Evolutionary conservation across 2,329 filamentous ascomycete species (phyloP).

Genomic region (Neonectria magnoliae): DNA sequence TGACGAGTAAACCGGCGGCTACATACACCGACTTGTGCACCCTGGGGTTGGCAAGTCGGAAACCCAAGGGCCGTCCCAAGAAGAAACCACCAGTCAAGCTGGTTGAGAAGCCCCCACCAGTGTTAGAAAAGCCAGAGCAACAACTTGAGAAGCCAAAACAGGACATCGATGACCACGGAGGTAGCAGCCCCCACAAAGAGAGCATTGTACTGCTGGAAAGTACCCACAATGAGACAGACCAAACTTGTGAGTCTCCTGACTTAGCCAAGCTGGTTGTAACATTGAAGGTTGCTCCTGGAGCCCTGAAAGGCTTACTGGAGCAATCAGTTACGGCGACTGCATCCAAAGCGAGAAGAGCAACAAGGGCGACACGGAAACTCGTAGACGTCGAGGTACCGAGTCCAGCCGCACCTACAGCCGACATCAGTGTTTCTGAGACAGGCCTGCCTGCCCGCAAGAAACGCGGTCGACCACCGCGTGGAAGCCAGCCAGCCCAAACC

Average conservation of each 20-base stretch:
- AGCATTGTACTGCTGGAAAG: neutral
- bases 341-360: neutral
- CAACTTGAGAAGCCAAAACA: neutral
- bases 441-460: constrained; percentile 40
- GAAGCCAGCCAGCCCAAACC: constrained; percentile 18
- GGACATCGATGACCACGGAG: neutral
- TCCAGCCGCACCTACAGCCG: neutral
- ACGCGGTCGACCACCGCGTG: constrained; percentile 34
- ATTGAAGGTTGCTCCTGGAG: constrained; percentile 2
- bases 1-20: constrained; percentile 13
- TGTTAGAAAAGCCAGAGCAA: neutral
- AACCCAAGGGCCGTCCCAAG: constrained; percentile 42
- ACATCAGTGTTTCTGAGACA: constrained; percentile 1
- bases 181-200: neutral
- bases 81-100: constrained; percentile 2
- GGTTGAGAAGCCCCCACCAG: neutral
- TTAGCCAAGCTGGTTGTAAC: constrained; percentile 4
- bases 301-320: constrained; percentile 1
- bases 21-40: constrained; percentile 43
- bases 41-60: constrained; percentile 35
- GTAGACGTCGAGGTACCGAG: constrained; percentile 4
- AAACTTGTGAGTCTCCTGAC: neutral
- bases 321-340: neutral
- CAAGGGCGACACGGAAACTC: constrained; percentile 1
- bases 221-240: neutral